phyloP scores from a whole-genome alignment of 2,329 filamentous ascomycete genomes.

The Alternaria burnsii region DNA sequence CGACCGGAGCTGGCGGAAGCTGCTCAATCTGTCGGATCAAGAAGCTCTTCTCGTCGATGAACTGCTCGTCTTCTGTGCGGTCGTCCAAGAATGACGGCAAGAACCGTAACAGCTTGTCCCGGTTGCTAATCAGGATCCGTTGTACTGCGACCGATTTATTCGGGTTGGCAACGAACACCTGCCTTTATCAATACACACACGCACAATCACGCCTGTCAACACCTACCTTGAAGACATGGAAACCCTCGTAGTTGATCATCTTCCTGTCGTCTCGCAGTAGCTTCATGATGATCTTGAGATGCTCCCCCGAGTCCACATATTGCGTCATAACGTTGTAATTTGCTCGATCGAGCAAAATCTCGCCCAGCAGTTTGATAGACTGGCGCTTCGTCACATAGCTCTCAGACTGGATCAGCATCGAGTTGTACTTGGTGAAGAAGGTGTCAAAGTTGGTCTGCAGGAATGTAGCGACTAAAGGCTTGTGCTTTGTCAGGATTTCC shows the following conservation, averaged over 20 bases:
- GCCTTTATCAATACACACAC: constrained; percentile 21
- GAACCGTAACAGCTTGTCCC: constrained; percentile 88
- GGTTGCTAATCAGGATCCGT: constrained; percentile 94
- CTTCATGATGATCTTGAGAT: constrained; percentile 99
- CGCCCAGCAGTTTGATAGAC: constrained; percentile 95
- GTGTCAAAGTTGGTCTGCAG: constrained; percentile 88
- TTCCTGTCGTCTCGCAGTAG: constrained; percentile 92
- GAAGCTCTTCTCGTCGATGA: constrained; percentile 97
- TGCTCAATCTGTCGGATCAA: constrained; percentile 88
- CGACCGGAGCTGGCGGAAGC: constrained; percentile 46
- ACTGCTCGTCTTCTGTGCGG: constrained; percentile 96
- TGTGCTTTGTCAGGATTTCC: constrained; percentile 95
- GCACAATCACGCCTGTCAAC: background rate
- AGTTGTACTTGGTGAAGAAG: constrained; percentile 93
- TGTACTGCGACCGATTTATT: constrained; percentile 97
- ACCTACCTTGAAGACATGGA: constrained; percentile 91
- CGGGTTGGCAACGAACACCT: constrained; percentile 97
- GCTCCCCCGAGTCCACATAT: constrained; percentile 93
- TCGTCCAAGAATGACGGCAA: constrained; percentile 92
- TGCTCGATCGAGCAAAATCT: constrained; percentile 90
- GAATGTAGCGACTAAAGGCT: constrained; percentile 87
- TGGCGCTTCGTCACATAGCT: constrained; percentile 98
- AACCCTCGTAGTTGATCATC: constrained; percentile 99
- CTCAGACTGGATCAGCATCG: constrained; percentile 84
- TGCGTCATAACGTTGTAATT: constrained; percentile 99